A percentile compares a stretch with the other conserved stretches of the same genome.
phyloP scores from a whole-genome alignment of 306 rosid species.

The Medicago truncatula region DNA sequence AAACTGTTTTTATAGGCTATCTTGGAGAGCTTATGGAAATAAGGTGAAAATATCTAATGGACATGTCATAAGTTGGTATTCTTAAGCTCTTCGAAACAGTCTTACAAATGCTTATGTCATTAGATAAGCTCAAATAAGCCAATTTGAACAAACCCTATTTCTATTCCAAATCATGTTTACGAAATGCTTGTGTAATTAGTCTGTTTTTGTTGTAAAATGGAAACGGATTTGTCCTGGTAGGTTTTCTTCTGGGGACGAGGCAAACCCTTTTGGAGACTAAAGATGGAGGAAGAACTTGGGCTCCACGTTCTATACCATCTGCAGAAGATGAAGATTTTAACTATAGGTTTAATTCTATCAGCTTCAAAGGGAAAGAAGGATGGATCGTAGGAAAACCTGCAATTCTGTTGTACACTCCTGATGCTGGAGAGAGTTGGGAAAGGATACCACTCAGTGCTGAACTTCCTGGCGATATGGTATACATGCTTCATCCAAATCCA shows the following conservation, averaged over 20 bases:
- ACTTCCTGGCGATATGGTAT: conserved; percentile 97
- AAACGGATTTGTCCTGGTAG: conserved; percentile 44
- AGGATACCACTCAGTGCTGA: conserved; percentile 86
- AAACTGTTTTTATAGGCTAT: too few species aligned
- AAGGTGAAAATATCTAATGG: too few species aligned
- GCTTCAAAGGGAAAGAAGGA: conserved; percentile 93
- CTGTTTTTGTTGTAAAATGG: conserved; percentile 11
- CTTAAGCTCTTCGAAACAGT: too few species aligned
- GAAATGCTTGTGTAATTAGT: background rate
- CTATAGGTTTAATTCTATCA: conserved; percentile 87
- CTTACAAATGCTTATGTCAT: too few species aligned
- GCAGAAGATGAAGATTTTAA: conserved; percentile 98
- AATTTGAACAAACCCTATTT: background rate
- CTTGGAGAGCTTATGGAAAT: too few species aligned
- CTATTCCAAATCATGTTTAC: background rate
- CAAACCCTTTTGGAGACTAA: conserved; percentile 93
- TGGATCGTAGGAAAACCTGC: conserved; percentile 98
- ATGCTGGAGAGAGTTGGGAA: conserved; percentile 92
- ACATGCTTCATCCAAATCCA: background rate
- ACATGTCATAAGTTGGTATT: too few species aligned
- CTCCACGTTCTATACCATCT: conserved; percentile 84
- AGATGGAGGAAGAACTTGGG: conserved; percentile 91
- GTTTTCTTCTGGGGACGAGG: conserved; percentile 88
- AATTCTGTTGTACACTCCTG: conserved; percentile 80
- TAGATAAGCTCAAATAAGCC: too few species aligned